Evolutionary conservation across 2,329 filamentous ascomycete genomes (phyloP).

Genomic region (Dactylellina drechsleri): DNA sequence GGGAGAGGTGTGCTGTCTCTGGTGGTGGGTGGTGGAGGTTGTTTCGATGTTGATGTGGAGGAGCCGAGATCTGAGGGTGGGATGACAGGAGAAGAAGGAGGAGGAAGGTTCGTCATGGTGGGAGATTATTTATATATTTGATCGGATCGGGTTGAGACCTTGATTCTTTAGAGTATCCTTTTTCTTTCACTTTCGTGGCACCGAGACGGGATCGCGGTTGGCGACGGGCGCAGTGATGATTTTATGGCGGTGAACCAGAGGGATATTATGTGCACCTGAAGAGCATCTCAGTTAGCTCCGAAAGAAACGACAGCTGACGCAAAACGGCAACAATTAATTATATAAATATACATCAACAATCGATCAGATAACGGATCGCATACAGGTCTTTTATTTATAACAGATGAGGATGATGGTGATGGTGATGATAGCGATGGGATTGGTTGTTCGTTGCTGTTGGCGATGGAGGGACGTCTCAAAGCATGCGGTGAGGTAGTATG

Average conservation of each 20-base stretch:
- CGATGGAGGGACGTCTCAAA: background rate
- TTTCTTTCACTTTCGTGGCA: no score
- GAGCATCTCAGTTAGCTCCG: no score
- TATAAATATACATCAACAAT: no score
- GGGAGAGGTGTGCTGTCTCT: slow-evolving; percentile 2
- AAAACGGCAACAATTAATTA: background rate
- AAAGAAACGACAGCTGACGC: no score
- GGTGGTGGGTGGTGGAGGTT: slow-evolving; percentile 19
- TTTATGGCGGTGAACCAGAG: background rate
- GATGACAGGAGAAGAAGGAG: slow-evolving; percentile 29
- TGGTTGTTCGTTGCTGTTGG: background rate
- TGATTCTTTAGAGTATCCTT: no score
- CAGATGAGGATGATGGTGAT: background rate
- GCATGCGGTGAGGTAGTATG: background rate
- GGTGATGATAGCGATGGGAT: slow-evolving; percentile 3
- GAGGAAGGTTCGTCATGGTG: slow-evolving; percentile 49
- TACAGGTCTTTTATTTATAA: no score
- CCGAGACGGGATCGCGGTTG: background rate
- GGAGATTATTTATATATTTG: background rate
- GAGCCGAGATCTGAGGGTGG: slow-evolving; percentile 25
- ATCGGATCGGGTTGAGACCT: no score
- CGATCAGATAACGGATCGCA: no score
- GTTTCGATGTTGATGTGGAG: slow-evolving; percentile 25
- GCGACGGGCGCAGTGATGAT: slow-evolving; percentile 1
- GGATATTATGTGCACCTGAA: no score